These are phyloP conservation scores for Fusarium sp. DNA, from an alignment of 2,329 filamentous ascomycete species.

Conservation along the genomic window DNA sequence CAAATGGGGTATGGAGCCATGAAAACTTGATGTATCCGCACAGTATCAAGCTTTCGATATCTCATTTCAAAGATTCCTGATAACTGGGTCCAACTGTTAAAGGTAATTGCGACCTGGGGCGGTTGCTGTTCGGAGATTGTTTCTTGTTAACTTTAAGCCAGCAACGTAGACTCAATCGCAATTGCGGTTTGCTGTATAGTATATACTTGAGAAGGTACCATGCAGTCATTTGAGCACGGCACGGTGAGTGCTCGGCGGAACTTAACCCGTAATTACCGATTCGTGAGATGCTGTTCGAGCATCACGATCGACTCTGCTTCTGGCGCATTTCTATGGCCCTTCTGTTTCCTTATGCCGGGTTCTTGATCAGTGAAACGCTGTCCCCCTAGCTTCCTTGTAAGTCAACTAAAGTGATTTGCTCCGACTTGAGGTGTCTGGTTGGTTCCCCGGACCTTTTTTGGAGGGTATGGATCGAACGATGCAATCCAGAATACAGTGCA, in stretches of 20 bases:
- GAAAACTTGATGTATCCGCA: slow-evolving; percentile 31
- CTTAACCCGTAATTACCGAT: slow-evolving; percentile 13
- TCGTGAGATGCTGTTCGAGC: slow-evolving; percentile 3
- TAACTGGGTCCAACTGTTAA: background rate
- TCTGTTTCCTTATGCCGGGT: slow-evolving; percentile 20
- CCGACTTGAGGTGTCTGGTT: slow-evolving; percentile 19
- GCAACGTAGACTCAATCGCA: background rate
- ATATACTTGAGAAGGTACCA: background rate
- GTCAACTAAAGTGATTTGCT: slow-evolving; percentile 8
- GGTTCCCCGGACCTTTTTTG: slow-evolving; percentile 28
- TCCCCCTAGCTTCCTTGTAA: slow-evolving; percentile 1
- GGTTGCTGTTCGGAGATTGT: slow-evolving; percentile 3
- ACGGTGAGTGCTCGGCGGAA: slow-evolving; percentile 2
- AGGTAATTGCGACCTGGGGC: background rate
- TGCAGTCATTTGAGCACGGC: background rate
- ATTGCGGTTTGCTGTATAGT: background rate
- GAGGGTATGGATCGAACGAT: slow-evolving; percentile 45
- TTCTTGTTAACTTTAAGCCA: slow-evolving; percentile 8
- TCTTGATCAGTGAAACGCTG: slow-evolving; percentile 18
- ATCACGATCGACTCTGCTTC: slow-evolving; percentile 30
- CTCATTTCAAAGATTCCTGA: slow-evolving; percentile 20
- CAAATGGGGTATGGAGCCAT: slow-evolving; percentile 35
- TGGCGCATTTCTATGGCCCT: slow-evolving; percentile 16
- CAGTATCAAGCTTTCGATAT: slow-evolving; percentile 19
- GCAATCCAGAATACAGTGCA: slow-evolving; percentile 40